Conservation (phyloP, 140 eudicot species). For the Ambrosia hybrid region DNA sequence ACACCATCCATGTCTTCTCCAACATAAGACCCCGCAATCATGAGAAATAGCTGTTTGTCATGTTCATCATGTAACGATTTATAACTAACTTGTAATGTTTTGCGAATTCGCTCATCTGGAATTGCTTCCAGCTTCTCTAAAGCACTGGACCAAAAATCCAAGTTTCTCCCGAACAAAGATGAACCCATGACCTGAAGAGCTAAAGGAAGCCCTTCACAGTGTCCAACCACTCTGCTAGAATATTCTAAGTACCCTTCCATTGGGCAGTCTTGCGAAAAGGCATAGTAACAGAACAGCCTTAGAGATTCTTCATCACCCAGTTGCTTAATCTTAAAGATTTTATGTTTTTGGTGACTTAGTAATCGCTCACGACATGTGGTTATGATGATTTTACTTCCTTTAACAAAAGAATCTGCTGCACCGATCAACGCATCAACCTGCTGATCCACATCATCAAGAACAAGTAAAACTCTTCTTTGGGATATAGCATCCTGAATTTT, state of each 20-base stretch:
- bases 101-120: constrained; percentile 24
- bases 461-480: constrained; percentile 20
- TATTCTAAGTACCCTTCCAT: constrained; percentile 11
- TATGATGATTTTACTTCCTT: constrained; percentile 32
- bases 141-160: constrained; percentile 26
- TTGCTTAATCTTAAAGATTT: constrained; percentile 21
- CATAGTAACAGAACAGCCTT: constrained; percentile 37
- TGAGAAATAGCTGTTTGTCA: constrained; percentile 30
- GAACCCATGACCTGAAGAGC: constrained; percentile 38
- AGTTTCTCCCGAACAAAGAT: constrained; percentile 26
- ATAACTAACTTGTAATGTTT: constrained; percentile 30
- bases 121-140: constrained; percentile 31
- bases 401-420: constrained; percentile 10
- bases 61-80: constrained; percentile 35
- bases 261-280: constrained; percentile 29
- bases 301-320: constrained; percentile 28
- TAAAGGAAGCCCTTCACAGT: constrained; percentile 38
- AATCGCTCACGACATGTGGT: constrained; percentile 26
- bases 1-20: constrained; percentile 32
- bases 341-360: constrained; percentile 13
- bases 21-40: constrained; percentile 33
- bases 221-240: constrained; percentile 18
- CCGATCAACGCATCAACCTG: constrained; percentile 28
- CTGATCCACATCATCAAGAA: constrained; percentile 44
- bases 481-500: constrained; percentile 28